Conservation (phyloP, 2,329 filamentous ascomycete species). For the Bimuria novae-zelandiae region DNA sequence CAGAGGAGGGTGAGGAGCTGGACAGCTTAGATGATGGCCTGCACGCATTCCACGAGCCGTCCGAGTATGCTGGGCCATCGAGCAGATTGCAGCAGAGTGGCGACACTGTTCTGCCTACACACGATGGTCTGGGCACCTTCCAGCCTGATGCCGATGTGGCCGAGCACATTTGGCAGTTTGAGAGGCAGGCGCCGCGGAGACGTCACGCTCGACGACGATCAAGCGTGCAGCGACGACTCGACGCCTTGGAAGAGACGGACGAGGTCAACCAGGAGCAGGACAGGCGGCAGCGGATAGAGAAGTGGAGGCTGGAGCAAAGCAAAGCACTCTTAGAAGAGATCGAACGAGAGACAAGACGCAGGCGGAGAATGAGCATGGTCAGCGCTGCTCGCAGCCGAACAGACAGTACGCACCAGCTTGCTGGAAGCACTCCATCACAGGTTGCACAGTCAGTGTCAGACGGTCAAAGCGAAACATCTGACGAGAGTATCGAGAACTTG, state of each 20-base stretch:
- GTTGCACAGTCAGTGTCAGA: slow-evolving; percentile 29
- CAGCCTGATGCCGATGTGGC: slow-evolving; percentile 69
- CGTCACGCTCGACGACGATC: slow-evolving; percentile 57
- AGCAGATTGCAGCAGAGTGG: slow-evolving; percentile 59
- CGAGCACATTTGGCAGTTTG: slow-evolving; percentile 87
- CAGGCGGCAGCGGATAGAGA: slow-evolving; percentile 81
- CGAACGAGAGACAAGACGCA: slow-evolving; percentile 75
- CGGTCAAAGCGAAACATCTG: slow-evolving; percentile 41
- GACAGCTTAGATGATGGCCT: slow-evolving; percentile 93
- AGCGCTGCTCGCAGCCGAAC: slow-evolving; percentile 49
- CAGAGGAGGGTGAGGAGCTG: slow-evolving; percentile 71
- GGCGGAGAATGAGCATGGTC: slow-evolving; percentile 66
- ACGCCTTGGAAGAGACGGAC: slow-evolving; percentile 57
- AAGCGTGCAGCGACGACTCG: slow-evolving; percentile 62
- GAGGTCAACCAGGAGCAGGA: slow-evolving; percentile 67
- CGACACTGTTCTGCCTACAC: slow-evolving; percentile 78
- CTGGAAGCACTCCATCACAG: slow-evolving; percentile 14
- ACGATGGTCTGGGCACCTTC: slow-evolving; percentile 92
- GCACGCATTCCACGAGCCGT: slow-evolving; percentile 77
- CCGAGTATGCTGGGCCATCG: slow-evolving; percentile 48
- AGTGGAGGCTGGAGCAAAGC: slow-evolving; percentile 91
- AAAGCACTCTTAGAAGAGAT: slow-evolving; percentile 84
- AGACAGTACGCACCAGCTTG: slow-evolving; percentile 24
- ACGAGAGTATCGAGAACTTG: slow-evolving; percentile 58
- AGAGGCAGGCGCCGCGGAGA: slow-evolving; percentile 74